These are phyloP conservation scores for Maudiozyma turicensis DNA, from an alignment of 805 yeast genomes.

Conservation along the genomic window DNA sequence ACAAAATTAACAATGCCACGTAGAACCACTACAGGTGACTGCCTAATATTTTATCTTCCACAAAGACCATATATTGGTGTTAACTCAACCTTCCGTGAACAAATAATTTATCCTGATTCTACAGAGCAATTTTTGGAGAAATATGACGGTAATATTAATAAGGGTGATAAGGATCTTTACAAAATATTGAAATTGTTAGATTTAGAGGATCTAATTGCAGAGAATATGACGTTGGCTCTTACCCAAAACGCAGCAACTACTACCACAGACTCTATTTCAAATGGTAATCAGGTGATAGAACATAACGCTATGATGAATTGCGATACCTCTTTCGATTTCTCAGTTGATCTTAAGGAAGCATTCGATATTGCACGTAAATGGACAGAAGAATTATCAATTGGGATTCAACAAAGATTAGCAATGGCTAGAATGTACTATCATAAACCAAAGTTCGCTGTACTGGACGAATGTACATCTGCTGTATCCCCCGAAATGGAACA, in stretches of 20 bases:
- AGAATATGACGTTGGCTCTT: slow-evolving; percentile 32
- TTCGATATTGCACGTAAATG: slow-evolving; percentile 67
- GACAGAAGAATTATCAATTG: slow-evolving; percentile 81
- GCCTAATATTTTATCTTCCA: slow-evolving; percentile 71
- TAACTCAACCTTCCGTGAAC: slow-evolving; percentile 62
- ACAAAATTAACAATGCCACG: slow-evolving; percentile 31
- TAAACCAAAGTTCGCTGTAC: slow-evolving; percentile 83
- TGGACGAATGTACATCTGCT: slow-evolving; percentile 93
- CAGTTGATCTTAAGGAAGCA: slow-evolving; percentile 35
- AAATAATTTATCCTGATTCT: slow-evolving; percentile 79
- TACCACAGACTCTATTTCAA: too few species aligned
- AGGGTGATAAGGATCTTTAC: slow-evolving; percentile 39
- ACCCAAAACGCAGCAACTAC: slow-evolving; percentile 9
- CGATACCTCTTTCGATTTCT: not conserved
- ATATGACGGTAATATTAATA: slow-evolving; percentile 19
- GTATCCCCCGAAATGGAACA: slow-evolving; percentile 87
- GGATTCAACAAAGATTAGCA: slow-evolving; percentile 89
- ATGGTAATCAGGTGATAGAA: too few species aligned
- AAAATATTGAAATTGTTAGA: slow-evolving; percentile 49
- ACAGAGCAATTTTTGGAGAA: slow-evolving; percentile 41
- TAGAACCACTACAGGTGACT: slow-evolving; percentile 26
- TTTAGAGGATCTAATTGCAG: slow-evolving; percentile 46
- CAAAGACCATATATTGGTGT: slow-evolving; percentile 82
- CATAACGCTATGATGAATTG: not conserved
- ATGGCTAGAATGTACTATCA: slow-evolving; percentile 90